Conservation (phyloP, 2,329 filamentous ascomycete genomes). For the Fusarium buxicola region DNA sequence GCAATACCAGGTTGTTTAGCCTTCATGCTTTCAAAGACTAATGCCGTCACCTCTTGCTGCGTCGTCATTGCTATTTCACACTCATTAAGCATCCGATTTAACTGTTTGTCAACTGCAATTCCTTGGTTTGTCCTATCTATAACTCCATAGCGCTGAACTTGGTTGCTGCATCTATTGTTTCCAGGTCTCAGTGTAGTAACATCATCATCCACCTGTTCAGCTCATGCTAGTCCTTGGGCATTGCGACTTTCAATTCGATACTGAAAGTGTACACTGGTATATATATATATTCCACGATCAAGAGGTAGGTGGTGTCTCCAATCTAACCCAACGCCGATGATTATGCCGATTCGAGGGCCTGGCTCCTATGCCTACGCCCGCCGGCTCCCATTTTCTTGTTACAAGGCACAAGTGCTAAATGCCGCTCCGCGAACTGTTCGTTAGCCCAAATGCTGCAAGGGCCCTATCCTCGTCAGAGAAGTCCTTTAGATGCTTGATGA, state of each 20-base stretch:
- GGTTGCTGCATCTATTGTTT: no score
- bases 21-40: no score
- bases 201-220: no score
- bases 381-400: constrained; percentile 35
- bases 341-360: constrained; percentile 32
- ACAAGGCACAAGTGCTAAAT: constrained; percentile 31
- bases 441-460: constrained; percentile 4
- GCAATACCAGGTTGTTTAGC: no score
- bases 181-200: no score
- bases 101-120: no score
- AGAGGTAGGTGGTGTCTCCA: constrained; percentile 31
- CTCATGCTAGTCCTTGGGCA: background rate
- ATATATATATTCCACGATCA: constrained; percentile 21
- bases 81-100: no score
- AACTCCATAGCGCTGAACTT: no score
- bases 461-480: background rate
- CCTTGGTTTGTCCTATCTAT: no score
- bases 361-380: constrained; percentile 11
- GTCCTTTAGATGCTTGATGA: constrained; percentile 2
- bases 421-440: constrained; percentile 30
- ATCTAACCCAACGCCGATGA: constrained; percentile 46
- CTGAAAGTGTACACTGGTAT: constrained; percentile 27
- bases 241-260: constrained; percentile 8
- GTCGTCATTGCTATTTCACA: no score
- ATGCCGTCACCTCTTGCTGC: no score